Conservation (phyloP, 306 rosid species). For the Sphenostylis stenocarpa region DNA sequence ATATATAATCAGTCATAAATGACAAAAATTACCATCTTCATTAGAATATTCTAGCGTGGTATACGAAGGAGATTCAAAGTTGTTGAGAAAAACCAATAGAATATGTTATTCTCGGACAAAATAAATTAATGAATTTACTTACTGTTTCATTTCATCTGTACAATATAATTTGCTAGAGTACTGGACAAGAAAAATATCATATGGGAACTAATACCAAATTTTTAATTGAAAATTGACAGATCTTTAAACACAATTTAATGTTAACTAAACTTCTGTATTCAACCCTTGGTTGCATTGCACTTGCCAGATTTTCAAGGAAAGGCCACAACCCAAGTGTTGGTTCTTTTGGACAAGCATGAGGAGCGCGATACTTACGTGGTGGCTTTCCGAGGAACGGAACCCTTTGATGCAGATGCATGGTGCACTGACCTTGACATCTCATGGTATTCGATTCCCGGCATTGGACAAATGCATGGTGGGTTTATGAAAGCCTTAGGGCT, state of each 20-base stretch:
- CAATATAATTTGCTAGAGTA: too few species aligned
- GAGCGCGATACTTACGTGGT: constrained; percentile 59
- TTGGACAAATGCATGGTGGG: constrained; percentile 74
- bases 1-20: too few species aligned
- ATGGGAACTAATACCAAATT: too few species aligned
- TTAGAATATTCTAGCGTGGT: too few species aligned
- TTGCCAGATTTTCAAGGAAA: constrained; percentile 62
- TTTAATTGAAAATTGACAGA: background rate
- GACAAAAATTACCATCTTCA: too few species aligned
- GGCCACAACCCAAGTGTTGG: constrained; percentile 60
- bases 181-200: too few species aligned
- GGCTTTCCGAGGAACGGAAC: constrained; percentile 79
- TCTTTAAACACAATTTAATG: background rate
- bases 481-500: constrained; percentile 83
- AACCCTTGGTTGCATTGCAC: background rate
- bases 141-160: too few species aligned
- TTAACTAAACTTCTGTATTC: background rate
- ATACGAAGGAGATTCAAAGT: too few species aligned
- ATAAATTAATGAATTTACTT: too few species aligned
- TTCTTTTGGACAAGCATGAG: constrained; percentile 48
- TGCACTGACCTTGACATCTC: constrained; percentile 78
- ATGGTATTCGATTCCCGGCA: constrained; percentile 59
- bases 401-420: constrained; percentile 78
- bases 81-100: too few species aligned
- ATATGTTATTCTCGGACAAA: too few species aligned